phyloP scores from a whole-genome alignment of 2,329 filamentous ascomycete genomes.

The Pseudogymnoascus sp. region DNA sequence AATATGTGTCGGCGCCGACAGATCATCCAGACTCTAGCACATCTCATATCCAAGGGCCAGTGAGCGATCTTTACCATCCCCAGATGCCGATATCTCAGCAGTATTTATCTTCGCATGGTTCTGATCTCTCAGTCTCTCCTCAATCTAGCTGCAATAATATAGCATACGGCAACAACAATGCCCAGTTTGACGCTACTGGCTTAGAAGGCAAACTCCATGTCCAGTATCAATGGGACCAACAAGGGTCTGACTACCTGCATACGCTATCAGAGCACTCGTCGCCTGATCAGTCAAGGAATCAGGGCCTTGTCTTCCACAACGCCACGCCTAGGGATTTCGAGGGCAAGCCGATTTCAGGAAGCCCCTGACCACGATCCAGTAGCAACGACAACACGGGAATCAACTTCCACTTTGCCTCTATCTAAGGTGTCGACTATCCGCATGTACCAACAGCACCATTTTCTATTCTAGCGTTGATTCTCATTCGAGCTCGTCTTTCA shows the following conservation, averaged over 20 bases:
- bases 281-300: neutral
- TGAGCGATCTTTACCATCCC: neutral
- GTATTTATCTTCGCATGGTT: neutral
- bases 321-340: constrained; percentile 2
- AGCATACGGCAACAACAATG: neutral
- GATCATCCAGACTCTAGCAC: neutral
- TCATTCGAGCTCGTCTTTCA: constrained; percentile 3
- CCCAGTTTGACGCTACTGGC: neutral
- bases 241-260: neutral
- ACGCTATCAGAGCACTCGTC: neutral
- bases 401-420: neutral
- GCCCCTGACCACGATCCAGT: neutral
- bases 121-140: neutral
- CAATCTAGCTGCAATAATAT: constrained; percentile 4
- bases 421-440: neutral
- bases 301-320: neutral
- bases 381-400: neutral
- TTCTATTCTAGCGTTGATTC: constrained; percentile 2
- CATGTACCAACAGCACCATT: constrained; percentile 5
- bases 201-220: constrained; percentile 2
- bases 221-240: constrained; percentile 5
- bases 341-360: neutral
- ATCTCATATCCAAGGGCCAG: neutral
- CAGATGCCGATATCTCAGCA: constrained; percentile 7
- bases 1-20: constrained; percentile 8